Evolutionary conservation across 148 eudicot species (phyloP), one percentile per base, ranked within the genome.

Genomic region (Suaeda aralocaspica): DNA sequence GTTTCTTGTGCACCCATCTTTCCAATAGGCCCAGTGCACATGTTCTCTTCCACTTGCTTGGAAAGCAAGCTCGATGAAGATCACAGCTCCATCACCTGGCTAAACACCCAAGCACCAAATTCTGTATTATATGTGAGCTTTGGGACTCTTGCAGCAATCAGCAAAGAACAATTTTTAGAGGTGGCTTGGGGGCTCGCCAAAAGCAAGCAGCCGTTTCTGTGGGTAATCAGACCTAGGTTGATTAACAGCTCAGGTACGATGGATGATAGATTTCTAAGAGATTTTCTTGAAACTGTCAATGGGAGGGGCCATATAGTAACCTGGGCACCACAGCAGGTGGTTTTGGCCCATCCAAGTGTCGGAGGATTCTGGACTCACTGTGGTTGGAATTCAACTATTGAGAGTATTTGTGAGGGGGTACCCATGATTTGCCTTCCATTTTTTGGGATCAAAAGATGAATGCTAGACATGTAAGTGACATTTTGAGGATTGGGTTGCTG

Each of bases 341-440:
- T 86, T 34, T 76, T 86, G 65, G 81, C 89, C 24, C 89, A 86
- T 58, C 82, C 83, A 0, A 56, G 83, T n/a, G 68, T 77, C 4
- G 85, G 89, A 25, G 87, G 83, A 9, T 86, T 86, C 33, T 83
- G 85, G 89, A 86, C 82, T 24, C 87, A 86, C 68, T 46, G 70
- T 55, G 89, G 89, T 9, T 86, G 89, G 89, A 86, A 86, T 41
- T 86, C 89, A 19, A 83, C 83, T 2, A 49, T 85, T 14, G 89
- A 85, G 79, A 85, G 89, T 45, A 74, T 85, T 2, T 79, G 70
- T 42, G 83, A 81, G 70, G 89, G 87, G n/a, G 79, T 83, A 57
- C 87, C 89, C 3, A 83, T 86, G 89, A 77, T 86, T 25, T 86
- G 87, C 66, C 64, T 72, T 26, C 86, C 84, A 2, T 81, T 69